Evolutionary conservation across 495 filamentous ascomycete species (phyloP).

Genomic region (Trypethelium eluteriae): DNA sequence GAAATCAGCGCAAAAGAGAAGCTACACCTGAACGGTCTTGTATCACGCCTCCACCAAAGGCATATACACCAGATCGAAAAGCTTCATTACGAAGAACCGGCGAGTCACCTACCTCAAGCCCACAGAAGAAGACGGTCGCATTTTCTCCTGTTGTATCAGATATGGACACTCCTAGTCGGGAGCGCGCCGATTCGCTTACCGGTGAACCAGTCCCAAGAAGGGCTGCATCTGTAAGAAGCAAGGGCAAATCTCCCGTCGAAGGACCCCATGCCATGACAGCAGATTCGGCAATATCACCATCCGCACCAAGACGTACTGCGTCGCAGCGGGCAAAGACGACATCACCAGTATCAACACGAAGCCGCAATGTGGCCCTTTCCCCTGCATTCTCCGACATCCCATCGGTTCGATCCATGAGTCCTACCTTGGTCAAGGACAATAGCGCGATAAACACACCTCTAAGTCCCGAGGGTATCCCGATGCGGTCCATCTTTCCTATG

Average conservation of each 20-base stretch:
- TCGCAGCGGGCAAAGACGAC: background rate
- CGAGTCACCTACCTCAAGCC: conserved; percentile 3
- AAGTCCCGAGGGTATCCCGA: conserved; percentile 36
- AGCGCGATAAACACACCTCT: conserved; percentile 26
- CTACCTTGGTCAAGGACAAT: conserved; percentile 25
- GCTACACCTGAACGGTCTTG: conserved; percentile 6
- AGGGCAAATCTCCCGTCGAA: conserved; percentile 6
- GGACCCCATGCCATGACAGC: background rate
- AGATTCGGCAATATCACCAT: background rate
- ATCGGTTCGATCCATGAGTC: conserved; percentile 12
- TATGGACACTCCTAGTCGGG: conserved; percentile 1
- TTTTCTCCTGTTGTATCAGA: conserved; percentile 11
- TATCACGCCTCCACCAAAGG: conserved; percentile 8
- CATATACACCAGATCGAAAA: conserved; percentile 4
- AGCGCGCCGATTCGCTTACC: conserved; percentile 4
- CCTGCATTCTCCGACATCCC: conserved; percentile 6
- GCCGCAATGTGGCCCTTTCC: conserved; percentile 1
- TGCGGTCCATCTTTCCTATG: conserved; percentile 72
- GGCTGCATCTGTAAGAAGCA: background rate
- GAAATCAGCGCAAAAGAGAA: background rate
- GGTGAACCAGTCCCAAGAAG: conserved; percentile 9
- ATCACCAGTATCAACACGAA: conserved; percentile 5
- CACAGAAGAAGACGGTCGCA: conserved; percentile 8
- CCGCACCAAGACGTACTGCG: background rate
- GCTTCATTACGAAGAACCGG: conserved; percentile 3